Base-by-base conservation (phyloP, 2,329 filamentous ascomycete species). In the Phialophora verrucosa region DNA sequence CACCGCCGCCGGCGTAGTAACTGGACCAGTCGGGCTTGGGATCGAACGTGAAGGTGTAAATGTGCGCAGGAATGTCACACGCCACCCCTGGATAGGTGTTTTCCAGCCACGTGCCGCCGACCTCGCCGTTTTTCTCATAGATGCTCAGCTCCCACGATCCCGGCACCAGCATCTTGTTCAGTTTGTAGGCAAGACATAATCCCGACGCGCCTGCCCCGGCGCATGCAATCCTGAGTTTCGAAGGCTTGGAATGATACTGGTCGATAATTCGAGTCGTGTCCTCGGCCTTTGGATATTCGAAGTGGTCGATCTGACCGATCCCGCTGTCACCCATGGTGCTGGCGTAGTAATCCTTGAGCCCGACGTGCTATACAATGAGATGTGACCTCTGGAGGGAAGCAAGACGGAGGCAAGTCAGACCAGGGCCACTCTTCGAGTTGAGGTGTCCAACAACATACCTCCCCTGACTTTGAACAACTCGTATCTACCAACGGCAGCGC, bases 21-120 rank as follows among this genome's bases (percentile, higher is more conserved):
- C 77, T 74, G 0, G 74, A 75, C 79, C 79, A 82, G 47, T 80
- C 74, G 1, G 77, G 77, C 44, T 81, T 81, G 2, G 78, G 78
- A 12, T 78, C 77, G 63, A 78, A 82, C 3, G 62, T 32, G 25
- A 59, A 69, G n/a, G 53, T 58, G 56, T 70, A 70, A 1, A 64
- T 32, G 74, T 90, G 87, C 0, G 88, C 85, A 0, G 89, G 88
- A 20, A 91, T 85, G 74, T 91, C 88, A 69, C 89, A 91, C 42
- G 47, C 59, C 2, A 62, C 14, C 3, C 80, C 80, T 0, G 78
- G 79, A 60, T 80, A 81, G 1, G 72, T 72, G 58, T 81, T 81
- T 53, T 79, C 79, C 2, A 78, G 71, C 76, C 76, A 78, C 0
- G 79, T 81, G 8, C 79, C 79, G 7, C 78, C 80, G 27, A 82